Conservation (phyloP, 176 grass and related monocot genomes). For the Phyllostachys edulis region DNA sequence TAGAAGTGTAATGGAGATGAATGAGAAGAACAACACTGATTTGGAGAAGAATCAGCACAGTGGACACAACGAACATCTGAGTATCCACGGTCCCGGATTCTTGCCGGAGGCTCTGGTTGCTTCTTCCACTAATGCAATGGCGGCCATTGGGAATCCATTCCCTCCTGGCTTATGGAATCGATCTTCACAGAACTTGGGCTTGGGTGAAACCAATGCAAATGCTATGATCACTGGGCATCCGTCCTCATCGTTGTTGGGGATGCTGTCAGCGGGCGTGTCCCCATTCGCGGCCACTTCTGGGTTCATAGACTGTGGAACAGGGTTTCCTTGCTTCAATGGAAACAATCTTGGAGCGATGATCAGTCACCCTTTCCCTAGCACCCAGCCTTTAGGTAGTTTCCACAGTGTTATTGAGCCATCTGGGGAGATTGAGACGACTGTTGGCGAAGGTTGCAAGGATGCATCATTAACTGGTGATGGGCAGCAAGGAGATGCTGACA, state of each 20-base stretch:
- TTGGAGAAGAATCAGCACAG: conserved; percentile 42
- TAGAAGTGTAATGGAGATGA: conserved; percentile 41
- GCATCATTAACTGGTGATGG: not conserved
- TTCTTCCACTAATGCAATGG: conserved; percentile 11
- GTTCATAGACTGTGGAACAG: conserved; percentile 46
- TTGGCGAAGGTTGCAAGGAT: conserved; percentile 16
- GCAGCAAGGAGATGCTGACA: conserved; percentile 23
- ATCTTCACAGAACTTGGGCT: conserved; percentile 18
- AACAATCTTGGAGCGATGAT: conserved; percentile 35
- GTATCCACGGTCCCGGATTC: conserved; percentile 34
- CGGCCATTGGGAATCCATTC: conserved; percentile 36
- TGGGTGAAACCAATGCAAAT: conserved; percentile 23
- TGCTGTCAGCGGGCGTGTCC: conserved; percentile 14
- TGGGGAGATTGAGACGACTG: conserved; percentile 24
- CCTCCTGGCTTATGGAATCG: conserved; percentile 40
- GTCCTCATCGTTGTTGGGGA: conserved; percentile 20
- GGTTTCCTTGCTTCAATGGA: conserved; percentile 47
- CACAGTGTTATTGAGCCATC: not conserved
- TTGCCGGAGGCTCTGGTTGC: conserved; percentile 6
- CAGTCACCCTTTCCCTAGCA: conserved; percentile 29
- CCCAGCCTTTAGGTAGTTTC: conserved; percentile 27
- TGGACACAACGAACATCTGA: conserved; percentile 17
- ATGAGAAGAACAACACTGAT: conserved; percentile 32
- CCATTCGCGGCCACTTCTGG: conserved; percentile 38
- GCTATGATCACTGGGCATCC: not conserved